These are phyloP conservation scores for Plenodomus tracheiphilus DNA, from an alignment of 2,329 filamentous ascomycete genomes.

Conservation along the genomic window DNA sequence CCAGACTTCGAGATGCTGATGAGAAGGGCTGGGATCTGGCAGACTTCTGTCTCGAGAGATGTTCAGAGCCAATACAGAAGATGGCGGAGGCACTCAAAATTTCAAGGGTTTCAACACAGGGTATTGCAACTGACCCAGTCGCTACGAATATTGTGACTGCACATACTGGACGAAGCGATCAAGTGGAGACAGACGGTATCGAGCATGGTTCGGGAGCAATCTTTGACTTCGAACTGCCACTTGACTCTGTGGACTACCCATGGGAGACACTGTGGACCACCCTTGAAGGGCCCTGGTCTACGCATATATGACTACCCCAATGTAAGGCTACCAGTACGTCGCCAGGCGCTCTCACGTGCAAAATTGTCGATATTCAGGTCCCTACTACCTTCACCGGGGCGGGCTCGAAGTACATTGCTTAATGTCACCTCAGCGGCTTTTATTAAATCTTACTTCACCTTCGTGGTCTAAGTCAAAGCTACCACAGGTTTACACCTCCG, in stretches of 20 bases:
- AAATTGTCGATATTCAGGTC: no score
- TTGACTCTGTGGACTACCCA: slow-evolving; percentile 18
- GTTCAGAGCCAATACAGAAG: slow-evolving; percentile 23
- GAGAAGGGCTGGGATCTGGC: slow-evolving; percentile 20
- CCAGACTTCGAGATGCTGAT: slow-evolving; percentile 11
- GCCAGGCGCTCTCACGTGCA: no score
- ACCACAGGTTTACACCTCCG: no score
- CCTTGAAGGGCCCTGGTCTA: slow-evolving; percentile 15
- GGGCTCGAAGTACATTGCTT: no score
- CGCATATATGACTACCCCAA: slow-evolving; percentile 9
- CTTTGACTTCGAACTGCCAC: slow-evolving; percentile 10
- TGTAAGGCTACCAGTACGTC: not conserved
- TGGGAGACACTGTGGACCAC: slow-evolving; percentile 22
- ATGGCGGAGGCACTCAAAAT: slow-evolving; percentile 14
- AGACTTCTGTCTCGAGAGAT: slow-evolving; percentile 24
- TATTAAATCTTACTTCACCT: no score
- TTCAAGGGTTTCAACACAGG: not conserved
- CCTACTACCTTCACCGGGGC: no score
- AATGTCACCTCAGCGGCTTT: no score
- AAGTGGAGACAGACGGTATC: not conserved
- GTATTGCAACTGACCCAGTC: not conserved
- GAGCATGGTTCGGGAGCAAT: not conserved
- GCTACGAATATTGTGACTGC: no score
- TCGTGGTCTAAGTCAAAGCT: no score
- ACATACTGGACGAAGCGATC: no score